A percentile compares a stretch with the other conserved stretches of the same genome.
Evolutionary conservation across 148 eudicot genomes (phyloP).

Genomic region (Vaccinium darrowii): DNA sequence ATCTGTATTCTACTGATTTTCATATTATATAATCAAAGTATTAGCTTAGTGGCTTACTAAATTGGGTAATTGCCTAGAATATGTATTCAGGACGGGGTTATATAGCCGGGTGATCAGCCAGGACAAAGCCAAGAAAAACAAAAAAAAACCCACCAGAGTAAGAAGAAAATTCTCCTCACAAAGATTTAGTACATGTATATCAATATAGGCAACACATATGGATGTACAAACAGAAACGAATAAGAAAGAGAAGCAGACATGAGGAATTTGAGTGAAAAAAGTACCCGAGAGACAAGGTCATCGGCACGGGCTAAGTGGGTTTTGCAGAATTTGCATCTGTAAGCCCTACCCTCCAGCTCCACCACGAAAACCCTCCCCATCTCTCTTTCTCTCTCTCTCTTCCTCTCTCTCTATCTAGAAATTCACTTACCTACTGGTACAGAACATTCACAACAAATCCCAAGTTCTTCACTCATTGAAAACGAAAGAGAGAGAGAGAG

Average conservation of each 20-base stretch:
- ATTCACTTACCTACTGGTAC: not conserved
- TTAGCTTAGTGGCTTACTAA: not conserved
- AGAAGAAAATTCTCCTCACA: not conserved
- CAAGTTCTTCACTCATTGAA: not conserved
- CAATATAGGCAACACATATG: not conserved
- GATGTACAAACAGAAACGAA: no score
- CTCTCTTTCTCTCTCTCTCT: conserved; percentile 21
- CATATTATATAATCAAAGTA: no score
- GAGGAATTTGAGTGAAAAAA: conserved; percentile 5
- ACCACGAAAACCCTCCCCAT: conserved; percentile 79
- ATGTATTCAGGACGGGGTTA: not conserved
- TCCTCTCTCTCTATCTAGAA: not conserved
- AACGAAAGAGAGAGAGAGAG: not conserved
- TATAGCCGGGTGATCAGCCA: not conserved
- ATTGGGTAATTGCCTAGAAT: not conserved
- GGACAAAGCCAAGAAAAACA: not conserved
- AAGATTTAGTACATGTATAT: no score
- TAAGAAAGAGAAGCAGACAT: no score
- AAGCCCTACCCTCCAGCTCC: conserved; percentile 71
- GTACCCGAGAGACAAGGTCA: conserved; percentile 65
- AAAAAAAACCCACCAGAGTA: not conserved
- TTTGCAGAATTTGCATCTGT: conserved; percentile 81
- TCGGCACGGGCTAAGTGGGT: conserved; percentile 63
- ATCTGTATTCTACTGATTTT: not conserved
- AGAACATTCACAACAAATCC: not conserved